Base-by-base conservation (phyloP, 768 basidiomycete species). In the Thelephora aurantiotincta region DNA sequence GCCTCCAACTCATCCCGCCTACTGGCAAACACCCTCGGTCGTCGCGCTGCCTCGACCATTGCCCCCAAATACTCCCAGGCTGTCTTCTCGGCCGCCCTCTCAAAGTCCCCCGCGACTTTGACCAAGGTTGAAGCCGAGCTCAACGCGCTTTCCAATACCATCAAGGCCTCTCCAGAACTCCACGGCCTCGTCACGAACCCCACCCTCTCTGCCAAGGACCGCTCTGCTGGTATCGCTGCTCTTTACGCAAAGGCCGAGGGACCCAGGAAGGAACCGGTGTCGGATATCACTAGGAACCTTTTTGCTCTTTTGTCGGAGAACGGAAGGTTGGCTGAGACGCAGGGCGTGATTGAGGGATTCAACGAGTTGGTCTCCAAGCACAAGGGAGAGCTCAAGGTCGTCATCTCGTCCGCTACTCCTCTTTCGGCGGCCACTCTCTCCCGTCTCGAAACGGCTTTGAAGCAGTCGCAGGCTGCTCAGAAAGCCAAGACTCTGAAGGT, bases 301-400 rank as follows among this genome's bases (percentile, higher is more conserved):
- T 80, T 99, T 61, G 63, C 65, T 34, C 80, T 98, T 55, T 76
- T 99, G 51, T 83, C 87, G 50, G 87, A 94, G 65, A 99, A 99
- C 64, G 92, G 92, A 50, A 75, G 96, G 54, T 72, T 98, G 52
- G 74, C 69, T 52, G 86, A 94, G 72, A 79, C 86, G 14, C 69
- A 77, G 56, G 82, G 81, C 51, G 89, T 94, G 53, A 86, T 97
- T 57, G 78, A 84, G 60, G 90, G 87, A 51, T 97, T 97, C 70
- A 82, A 87, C 56, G 81, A 82, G 62, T 78, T 98, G 54, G 82
- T 94, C 50, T 67, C 87, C 41, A 78, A 85, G 57, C 77, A 97
- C 74, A 82, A 77, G 64, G 96, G 96, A 56, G 94, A 98, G 69
- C 69, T 97, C 52, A 87, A 82, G 60, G 87, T 98, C 52, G 74